Conservation (phyloP, 2,329 filamentous ascomycete genomes). For the Fusarium irregulare region DNA sequence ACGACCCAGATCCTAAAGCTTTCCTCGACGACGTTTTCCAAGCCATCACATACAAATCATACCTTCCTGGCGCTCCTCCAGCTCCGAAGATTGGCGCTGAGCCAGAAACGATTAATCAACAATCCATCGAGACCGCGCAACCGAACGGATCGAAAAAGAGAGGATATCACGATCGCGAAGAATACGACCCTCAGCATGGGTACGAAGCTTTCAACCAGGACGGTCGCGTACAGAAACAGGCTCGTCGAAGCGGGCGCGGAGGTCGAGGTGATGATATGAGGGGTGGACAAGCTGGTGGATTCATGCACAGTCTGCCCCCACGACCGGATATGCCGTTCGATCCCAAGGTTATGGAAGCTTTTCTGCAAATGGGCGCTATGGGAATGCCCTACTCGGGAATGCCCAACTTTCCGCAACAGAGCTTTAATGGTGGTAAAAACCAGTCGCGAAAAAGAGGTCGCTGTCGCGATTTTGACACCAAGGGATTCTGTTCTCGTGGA, state of each 20-base stretch:
- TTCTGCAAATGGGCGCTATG: constrained; percentile 71
- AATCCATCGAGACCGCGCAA: constrained; percentile 24
- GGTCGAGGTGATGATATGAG: constrained; percentile 42
- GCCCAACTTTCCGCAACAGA: constrained; percentile 53
- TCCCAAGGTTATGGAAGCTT: constrained; percentile 68
- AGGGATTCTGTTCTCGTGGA: constrained; percentile 77
- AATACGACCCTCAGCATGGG: constrained; percentile 31
- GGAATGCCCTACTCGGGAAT: constrained; percentile 57
- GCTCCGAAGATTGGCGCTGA: constrained; percentile 47
- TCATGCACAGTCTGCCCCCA: constrained; percentile 32
- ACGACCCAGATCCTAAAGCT: constrained; percentile 49
- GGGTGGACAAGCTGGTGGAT: constrained; percentile 30
- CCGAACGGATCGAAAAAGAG: constrained; percentile 50
- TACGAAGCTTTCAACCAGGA: constrained; percentile 44
- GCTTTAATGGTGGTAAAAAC: constrained; percentile 39
- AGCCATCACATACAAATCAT: constrained; percentile 71
- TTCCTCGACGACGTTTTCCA: constrained; percentile 80
- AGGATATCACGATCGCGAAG: constrained; percentile 50
- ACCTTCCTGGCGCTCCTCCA: constrained; percentile 65
- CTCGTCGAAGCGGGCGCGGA: constrained; percentile 63
- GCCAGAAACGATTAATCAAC: constrained; percentile 33
- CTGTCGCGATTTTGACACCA: constrained; percentile 78
- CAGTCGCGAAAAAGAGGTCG: constrained; percentile 57
- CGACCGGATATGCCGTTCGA: constrained; percentile 60
- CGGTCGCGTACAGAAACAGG: constrained; percentile 68